These are phyloP conservation scores for Groenewaldozyma sp. DNA, from an alignment of 1,139 yeast genomes.

Conservation along the genomic window DNA sequence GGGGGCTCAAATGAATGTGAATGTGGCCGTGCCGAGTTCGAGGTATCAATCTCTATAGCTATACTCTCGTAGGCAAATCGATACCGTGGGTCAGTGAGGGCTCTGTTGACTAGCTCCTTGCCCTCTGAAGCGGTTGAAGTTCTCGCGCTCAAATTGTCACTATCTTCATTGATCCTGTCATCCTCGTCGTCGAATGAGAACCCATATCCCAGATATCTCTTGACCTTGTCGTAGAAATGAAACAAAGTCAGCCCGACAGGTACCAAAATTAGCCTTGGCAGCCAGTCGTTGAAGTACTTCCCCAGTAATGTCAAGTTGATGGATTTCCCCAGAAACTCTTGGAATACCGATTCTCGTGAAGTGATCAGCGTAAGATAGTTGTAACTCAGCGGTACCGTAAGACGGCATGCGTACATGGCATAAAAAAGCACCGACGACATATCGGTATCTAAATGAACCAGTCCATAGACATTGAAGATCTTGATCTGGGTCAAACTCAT, in stretches of 20 bases:
- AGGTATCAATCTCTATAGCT: conserved; percentile 2
- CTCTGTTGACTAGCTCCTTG: conserved; percentile 28
- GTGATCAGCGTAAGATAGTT: conserved; percentile 63
- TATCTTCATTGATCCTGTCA: conserved; percentile 10
- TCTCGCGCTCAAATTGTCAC: conserved; percentile 10
- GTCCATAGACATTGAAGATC: conserved; percentile 66
- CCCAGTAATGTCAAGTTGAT: conserved; percentile 71
- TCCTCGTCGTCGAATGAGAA: conserved; percentile 41
- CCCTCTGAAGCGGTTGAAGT: conserved; percentile 28
- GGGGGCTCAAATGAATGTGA: no score
- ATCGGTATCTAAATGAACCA: conserved; percentile 59
- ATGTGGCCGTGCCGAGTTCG: no score
- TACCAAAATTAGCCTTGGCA: conserved; percentile 62
- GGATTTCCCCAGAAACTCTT: conserved; percentile 59
- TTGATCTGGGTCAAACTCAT: conserved; percentile 58
- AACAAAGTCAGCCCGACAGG: conserved; percentile 59
- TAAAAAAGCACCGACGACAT: conserved; percentile 69
- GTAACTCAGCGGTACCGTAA: conserved; percentile 74
- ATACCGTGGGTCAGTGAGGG: conserved; percentile 25
- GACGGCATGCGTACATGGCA: conserved; percentile 70
- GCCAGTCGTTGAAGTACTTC: conserved; percentile 58
- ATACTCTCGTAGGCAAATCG: conserved; percentile 17
- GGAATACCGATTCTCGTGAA: conserved; percentile 36
- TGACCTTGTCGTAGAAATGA: conserved; percentile 59
- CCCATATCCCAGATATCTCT: conserved; percentile 45